Evolutionary conservation across 257 asterid species (phyloP).

Genomic region (Nicotiana tomentosiformis): DNA sequence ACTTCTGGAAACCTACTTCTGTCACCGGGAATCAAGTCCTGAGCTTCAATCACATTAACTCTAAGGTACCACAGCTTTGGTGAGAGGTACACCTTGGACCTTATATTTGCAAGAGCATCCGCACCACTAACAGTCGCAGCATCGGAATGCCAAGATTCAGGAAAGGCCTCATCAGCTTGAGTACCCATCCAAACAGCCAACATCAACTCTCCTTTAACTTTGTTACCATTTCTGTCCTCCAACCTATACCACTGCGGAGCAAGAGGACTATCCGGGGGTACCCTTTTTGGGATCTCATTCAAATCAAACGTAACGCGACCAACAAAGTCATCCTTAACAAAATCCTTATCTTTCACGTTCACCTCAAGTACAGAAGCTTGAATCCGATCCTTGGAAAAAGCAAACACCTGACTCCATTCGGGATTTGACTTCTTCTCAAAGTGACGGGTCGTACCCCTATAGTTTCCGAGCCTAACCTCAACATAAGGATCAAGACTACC

Average conservation of each 20-base stretch:
- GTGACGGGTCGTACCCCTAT: constrained; percentile 59
- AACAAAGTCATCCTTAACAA: constrained; percentile 56
- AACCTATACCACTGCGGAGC: constrained; percentile 72
- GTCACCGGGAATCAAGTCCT: constrained; percentile 52
- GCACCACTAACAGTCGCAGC: constrained; percentile 54
- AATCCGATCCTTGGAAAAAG: constrained; percentile 62
- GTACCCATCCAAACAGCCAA: constrained; percentile 87
- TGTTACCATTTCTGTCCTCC: constrained; percentile 49
- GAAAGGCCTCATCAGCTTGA: constrained; percentile 72
- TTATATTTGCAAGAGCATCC: constrained; percentile 45
- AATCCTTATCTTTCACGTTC: constrained; percentile 58
- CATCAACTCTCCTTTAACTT: constrained; percentile 62
- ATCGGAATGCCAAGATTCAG: constrained; percentile 74
- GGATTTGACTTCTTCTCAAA: constrained; percentile 65
- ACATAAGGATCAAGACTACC: constrained; percentile 67
- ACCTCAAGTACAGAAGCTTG: constrained; percentile 64
- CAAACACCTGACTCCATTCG: constrained; percentile 65
- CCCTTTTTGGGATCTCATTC: constrained; percentile 57
- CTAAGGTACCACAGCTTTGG: constrained; percentile 75
- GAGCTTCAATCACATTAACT: constrained; percentile 70
- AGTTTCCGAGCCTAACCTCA: constrained; percentile 63
- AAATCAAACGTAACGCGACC: constrained; percentile 53
- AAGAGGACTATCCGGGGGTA: constrained; percentile 66
- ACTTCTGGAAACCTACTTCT: constrained; percentile 56
- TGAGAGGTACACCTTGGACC: constrained; percentile 65